Evolutionary conservation across 805 yeast species (phyloP).

Genomic region (Hanseniaspora osmophila): DNA sequence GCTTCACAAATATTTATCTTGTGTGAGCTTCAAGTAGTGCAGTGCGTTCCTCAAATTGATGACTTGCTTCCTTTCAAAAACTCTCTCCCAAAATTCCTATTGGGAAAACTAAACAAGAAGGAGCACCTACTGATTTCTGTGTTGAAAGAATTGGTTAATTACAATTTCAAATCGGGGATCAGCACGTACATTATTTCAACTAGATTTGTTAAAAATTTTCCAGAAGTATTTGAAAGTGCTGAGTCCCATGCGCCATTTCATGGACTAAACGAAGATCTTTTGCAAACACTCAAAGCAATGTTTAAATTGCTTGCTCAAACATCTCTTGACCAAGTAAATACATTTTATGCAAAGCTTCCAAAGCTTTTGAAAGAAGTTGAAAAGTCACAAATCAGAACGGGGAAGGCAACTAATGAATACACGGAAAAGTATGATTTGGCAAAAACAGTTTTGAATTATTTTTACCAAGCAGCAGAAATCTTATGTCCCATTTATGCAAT

Average conservation of each 20-base stretch:
- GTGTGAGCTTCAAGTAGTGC: conserved; percentile 44
- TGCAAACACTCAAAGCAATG: neutral
- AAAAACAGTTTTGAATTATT: conserved; percentile 28
- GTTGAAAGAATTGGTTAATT: conserved; percentile 31
- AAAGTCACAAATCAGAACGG: conserved; percentile 51
- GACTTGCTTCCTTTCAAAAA: conserved; percentile 26
- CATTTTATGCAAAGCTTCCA: conserved; percentile 24
- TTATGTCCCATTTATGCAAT: conserved; percentile 31
- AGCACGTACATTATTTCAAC: conserved; percentile 27
- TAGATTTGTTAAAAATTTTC: conserved; percentile 36
- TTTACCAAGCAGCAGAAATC: conserved; percentile 28
- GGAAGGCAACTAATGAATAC: conserved; percentile 33
- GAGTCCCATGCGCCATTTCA: conserved; percentile 6
- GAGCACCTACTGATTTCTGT: conserved; percentile 30
- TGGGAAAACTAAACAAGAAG: conserved; percentile 20
- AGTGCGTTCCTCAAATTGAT: conserved; percentile 34
- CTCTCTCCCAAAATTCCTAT: conserved; percentile 31
- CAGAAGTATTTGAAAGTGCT: conserved; percentile 18
- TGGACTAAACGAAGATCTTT: conserved; percentile 15
- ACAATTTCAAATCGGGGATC: conserved; percentile 24
- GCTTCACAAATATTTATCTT: conserved; percentile 36
- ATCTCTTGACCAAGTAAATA: conserved; percentile 25
- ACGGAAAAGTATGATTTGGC: conserved; percentile 24
- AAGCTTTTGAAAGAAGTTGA: conserved; percentile 29
- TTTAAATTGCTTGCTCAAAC: conserved; percentile 24